Conservation (phyloP, 352 stramenopile genomes). For the Pythium sp. region DNA sequence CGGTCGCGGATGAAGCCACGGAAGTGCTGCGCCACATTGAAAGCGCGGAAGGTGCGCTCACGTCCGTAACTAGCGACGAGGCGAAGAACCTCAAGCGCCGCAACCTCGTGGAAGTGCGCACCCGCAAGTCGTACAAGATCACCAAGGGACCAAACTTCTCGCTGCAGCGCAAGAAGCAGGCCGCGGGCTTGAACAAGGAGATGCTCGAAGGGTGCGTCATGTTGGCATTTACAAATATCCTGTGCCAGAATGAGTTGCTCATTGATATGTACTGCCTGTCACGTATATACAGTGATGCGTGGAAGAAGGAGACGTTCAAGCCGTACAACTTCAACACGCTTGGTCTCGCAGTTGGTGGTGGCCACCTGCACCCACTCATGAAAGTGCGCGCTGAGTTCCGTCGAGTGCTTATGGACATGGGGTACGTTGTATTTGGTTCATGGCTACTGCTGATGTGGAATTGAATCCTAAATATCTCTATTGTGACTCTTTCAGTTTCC, state of each 20-base stretch:
- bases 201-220: constrained; percentile 93
- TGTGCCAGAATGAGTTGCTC: background rate
- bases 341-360: constrained; percentile 91
- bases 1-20: constrained; percentile 63
- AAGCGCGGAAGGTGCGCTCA: constrained; percentile 48
- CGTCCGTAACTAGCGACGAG: constrained; percentile 66
- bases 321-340: constrained; percentile 99
- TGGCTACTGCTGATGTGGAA: background rate
- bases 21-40: constrained; percentile 88
- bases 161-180: constrained; percentile 93
- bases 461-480: background rate
- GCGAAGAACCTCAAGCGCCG: constrained; percentile 81
- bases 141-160: constrained; percentile 92
- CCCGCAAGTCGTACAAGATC: constrained; percentile 94
- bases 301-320: constrained; percentile 97
- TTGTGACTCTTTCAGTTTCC: constrained; percentile 67
- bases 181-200: constrained; percentile 97
- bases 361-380: constrained; percentile 97
- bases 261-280: background rate
- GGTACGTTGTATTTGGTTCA: constrained; percentile 40
- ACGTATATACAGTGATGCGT: constrained; percentile 66
- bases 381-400: constrained; percentile 98
- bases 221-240: background rate
- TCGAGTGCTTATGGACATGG: constrained; percentile 99
- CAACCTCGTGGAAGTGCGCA: constrained; percentile 77